These are phyloP conservation scores for Vigna radiata DNA, from an alignment of 306 rosid genomes.

Conservation along the genomic window DNA sequence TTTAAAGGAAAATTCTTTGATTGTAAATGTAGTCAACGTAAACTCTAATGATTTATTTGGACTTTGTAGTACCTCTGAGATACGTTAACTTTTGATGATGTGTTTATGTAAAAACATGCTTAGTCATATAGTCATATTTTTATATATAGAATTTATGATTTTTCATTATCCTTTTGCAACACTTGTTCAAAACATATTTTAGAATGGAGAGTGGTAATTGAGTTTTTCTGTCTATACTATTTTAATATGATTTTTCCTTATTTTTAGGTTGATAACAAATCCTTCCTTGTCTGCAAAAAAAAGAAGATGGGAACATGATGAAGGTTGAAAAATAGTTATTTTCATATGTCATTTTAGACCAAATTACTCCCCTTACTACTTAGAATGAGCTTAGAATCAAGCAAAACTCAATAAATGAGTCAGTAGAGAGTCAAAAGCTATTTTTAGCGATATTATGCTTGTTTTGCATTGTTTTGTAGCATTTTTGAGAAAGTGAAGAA, in stretches of 20 bases:
- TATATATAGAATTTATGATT: background rate
- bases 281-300: constrained; percentile 93
- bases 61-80: background rate
- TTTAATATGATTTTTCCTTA: constrained; percentile 5
- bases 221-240: constrained; percentile 28
- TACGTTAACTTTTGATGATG: too few relatives aligned
- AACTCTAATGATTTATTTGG: constrained; percentile 29
- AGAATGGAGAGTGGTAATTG: background rate
- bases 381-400: too few relatives aligned
- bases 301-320: constrained; percentile 98
- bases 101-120: background rate
- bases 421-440: too few relatives aligned
- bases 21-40: constrained; percentile 24
- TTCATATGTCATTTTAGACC: too few relatives aligned
- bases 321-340: too few relatives aligned
- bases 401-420: too few relatives aligned
- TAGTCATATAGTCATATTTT: background rate
- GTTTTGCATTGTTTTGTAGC: too few relatives aligned
- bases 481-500: too few relatives aligned
- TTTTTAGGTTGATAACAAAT: constrained; percentile 85
- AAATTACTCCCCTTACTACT: too few relatives aligned
- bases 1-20: background rate
- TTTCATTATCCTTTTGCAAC: background rate
- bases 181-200: background rate
- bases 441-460: too few relatives aligned